phyloP scores from a whole-genome alignment of 768 basidiomycete species.

The Chalciporus pseudorubinellus region DNA sequence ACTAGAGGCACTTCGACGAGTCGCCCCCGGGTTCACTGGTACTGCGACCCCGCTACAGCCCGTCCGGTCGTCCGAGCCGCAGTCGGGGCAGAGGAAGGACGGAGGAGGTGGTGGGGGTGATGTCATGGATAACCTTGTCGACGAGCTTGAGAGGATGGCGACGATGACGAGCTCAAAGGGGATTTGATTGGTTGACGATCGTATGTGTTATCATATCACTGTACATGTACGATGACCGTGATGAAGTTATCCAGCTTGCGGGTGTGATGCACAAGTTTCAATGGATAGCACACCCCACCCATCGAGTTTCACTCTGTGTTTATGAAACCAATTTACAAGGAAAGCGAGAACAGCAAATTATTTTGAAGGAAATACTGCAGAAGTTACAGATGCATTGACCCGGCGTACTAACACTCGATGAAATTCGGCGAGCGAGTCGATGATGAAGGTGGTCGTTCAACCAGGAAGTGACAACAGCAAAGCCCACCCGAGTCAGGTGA shows the following conservation, averaged over 20 bases:
- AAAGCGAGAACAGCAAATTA: not conserved
- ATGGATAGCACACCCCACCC: too few species aligned
- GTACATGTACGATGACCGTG: not conserved
- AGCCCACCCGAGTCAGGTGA: too few species aligned
- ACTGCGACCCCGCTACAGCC: slow-evolving; percentile 48
- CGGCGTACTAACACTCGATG: too few species aligned
- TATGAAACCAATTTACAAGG: not conserved
- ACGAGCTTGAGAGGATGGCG: slow-evolving; percentile 72
- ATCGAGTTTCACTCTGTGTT: too few species aligned
- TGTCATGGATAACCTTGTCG: slow-evolving; percentile 82
- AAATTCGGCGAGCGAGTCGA: too few species aligned
- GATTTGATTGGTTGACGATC: not conserved
- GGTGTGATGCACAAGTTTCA: too few species aligned
- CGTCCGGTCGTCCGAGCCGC: slow-evolving; percentile 18
- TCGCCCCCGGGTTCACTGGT: slow-evolving; percentile 86
- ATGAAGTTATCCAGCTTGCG: too few species aligned
- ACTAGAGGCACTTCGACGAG: slow-evolving; percentile 66
- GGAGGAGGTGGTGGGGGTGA: slow-evolving; percentile 43
- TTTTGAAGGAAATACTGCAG: too few species aligned
- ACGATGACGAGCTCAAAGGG: not conserved
- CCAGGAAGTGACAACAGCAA: too few species aligned
- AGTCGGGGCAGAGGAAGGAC: not conserved
- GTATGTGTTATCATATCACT: not conserved
- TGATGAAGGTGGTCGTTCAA: too few species aligned
- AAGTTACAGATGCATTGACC: too few species aligned